Percentiles rank a stretch among this genome's conserved stretches.
Conservation (phyloP, 495 filamentous ascomycete genomes). For the Aspergillus diversus region DNA sequence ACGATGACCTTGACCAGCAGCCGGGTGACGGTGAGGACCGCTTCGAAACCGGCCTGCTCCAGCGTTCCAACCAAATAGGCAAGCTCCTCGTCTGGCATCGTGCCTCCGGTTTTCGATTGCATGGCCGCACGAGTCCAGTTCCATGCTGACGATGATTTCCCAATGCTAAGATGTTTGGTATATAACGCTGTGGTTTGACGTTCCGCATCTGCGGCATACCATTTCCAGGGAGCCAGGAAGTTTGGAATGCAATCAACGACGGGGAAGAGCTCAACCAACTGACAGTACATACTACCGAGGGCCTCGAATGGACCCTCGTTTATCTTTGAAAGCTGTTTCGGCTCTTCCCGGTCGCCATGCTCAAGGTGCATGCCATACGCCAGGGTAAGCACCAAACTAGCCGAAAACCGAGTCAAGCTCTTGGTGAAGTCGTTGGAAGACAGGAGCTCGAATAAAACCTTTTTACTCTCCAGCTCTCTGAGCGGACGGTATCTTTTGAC, state of each 20-base stretch:
- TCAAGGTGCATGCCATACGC: neutral
- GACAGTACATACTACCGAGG: too few species aligned
- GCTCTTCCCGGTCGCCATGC: neutral
- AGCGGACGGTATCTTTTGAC: neutral
- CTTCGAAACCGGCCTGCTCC: slow-evolving; percentile 41
- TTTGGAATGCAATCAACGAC: too few species aligned
- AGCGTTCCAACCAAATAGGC: slow-evolving; percentile 39
- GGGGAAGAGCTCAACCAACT: too few species aligned
- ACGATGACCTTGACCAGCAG: slow-evolving; percentile 33
- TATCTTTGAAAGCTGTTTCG: neutral
- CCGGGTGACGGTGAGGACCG: slow-evolving; percentile 32
- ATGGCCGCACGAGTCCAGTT: too few species aligned
- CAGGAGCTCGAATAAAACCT: neutral
- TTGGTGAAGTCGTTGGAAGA: neutral
- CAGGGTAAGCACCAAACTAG: neutral
- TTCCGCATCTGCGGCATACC: too few species aligned
- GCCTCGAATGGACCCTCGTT: neutral
- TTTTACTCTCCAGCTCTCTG: neutral
- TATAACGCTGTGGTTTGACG: too few species aligned
- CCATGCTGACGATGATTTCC: too few species aligned
- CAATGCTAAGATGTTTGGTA: too few species aligned
- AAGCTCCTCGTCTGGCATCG: slow-evolving; percentile 28
- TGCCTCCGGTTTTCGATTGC: too few species aligned
- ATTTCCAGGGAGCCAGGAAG: too few species aligned
- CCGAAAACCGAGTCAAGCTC: neutral